A percentile compares a stretch with the other conserved stretches of the same genome.
Conservation (phyloP, 2,329 filamentous ascomycete genomes). For the Hymenoscyphus scutula region DNA sequence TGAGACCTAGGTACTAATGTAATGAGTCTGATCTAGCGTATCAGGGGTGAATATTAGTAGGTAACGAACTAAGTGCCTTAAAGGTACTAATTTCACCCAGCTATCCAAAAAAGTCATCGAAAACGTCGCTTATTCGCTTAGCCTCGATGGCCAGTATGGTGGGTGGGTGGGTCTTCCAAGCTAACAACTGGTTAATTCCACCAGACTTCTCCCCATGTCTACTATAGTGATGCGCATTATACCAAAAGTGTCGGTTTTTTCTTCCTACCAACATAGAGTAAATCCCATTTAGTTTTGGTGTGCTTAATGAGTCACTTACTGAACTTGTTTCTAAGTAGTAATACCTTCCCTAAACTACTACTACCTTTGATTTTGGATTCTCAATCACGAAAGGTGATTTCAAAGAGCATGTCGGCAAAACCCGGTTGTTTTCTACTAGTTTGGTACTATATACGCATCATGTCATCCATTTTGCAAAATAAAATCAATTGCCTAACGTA, state of each 20-base stretch:
- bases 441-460: too few species aligned
- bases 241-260: not conserved
- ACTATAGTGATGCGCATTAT: not conserved
- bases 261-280: not conserved
- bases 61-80: not conserved
- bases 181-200: not conserved
- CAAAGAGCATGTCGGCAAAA: too few species aligned
- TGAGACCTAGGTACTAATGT: not conserved
- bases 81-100: not conserved
- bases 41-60: not conserved
- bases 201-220: not conserved
- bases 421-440: not conserved
- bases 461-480: too few species aligned
- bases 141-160: not conserved
- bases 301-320: not conserved
- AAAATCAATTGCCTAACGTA: not conserved
- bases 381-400: not conserved
- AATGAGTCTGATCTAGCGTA: not conserved
- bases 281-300: not conserved
- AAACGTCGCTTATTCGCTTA: not conserved
- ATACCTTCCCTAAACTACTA: not conserved
- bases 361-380: not conserved
- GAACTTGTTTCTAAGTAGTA: not conserved
- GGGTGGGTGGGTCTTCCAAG: not conserved
- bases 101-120: not conserved